Percentiles rank a stretch among this genome's conserved stretches.
Conservation (phyloP, 2,329 filamentous ascomycete genomes). For the Fusarium penzigii region DNA sequence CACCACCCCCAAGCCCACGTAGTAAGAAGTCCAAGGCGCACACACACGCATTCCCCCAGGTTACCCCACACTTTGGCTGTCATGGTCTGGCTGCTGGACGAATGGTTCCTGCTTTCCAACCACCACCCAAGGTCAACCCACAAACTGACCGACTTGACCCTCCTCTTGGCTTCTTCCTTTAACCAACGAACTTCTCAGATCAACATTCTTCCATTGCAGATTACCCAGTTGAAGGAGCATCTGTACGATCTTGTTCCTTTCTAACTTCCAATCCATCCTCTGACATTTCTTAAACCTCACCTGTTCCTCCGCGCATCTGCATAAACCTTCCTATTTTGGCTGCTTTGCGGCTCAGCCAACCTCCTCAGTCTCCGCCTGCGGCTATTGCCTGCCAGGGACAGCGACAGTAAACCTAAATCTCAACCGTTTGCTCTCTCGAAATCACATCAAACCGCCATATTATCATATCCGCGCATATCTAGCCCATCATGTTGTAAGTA, state of each 20-base stretch:
- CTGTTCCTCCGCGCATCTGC: background rate
- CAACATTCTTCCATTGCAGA: constrained; percentile 1
- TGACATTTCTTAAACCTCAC: background rate
- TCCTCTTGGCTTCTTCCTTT: constrained; percentile 17
- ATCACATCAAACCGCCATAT: background rate
- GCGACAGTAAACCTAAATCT: background rate
- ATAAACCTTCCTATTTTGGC: constrained; percentile 12
- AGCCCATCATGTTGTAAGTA: constrained; percentile 29
- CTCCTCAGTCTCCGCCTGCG: constrained; percentile 9
- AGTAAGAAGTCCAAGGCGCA: background rate
- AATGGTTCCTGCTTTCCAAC: constrained; percentile 9
- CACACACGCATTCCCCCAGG: constrained; percentile 8
- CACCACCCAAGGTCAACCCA: no score
- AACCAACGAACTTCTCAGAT: constrained; percentile 3
- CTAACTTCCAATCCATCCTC: background rate
- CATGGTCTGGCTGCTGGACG: background rate
- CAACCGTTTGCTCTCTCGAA: background rate
- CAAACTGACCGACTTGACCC: constrained; percentile 11
- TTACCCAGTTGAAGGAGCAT: background rate
- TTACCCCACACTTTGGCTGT: constrained; percentile 25
- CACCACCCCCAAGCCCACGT: no score
- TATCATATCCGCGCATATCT: background rate
- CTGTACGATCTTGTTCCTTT: background rate
- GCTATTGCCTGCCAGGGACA: background rate
- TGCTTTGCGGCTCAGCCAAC: constrained; percentile 18